Conservation (phyloP, 305 asterid species). For the Fraxinus nigra region DNA sequence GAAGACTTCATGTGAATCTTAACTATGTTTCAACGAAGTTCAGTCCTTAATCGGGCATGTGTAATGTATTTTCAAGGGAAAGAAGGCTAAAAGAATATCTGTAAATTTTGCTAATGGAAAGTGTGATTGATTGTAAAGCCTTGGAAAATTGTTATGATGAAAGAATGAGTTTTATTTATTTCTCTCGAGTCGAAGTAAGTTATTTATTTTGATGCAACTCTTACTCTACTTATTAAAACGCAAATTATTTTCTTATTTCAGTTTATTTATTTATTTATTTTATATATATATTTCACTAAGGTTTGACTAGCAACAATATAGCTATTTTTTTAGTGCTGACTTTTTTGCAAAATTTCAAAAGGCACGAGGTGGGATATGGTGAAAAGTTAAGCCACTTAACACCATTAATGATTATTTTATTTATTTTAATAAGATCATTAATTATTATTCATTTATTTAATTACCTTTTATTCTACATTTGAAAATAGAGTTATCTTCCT, state of each 20-base stretch:
- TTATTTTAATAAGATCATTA: background rate
- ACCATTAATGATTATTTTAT: background rate
- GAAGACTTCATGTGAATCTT: conserved; percentile 84
- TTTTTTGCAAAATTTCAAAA: background rate
- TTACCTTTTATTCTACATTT: too few relatives aligned
- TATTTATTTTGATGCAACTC: background rate
- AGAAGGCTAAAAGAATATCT: background rate
- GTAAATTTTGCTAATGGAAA: background rate
- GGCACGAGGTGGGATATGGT: background rate
- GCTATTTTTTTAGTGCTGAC: background rate
- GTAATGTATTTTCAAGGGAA: background rate
- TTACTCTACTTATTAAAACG: background rate
- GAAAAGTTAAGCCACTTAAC: background rate
- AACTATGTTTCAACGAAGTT: background rate
- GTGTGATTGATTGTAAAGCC: background rate
- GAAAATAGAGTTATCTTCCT: background rate
- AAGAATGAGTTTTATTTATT: background rate
- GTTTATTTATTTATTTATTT: background rate
- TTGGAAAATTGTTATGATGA: background rate
- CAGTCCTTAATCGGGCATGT: background rate
- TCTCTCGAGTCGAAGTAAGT: background rate
- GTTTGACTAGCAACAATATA: background rate
- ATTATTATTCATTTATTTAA: background rate
- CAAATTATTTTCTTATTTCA: background rate
- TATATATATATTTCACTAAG: background rate